Base-by-base conservation (phyloP, 305 asterid species). In the Rubia balearica region DNA sequence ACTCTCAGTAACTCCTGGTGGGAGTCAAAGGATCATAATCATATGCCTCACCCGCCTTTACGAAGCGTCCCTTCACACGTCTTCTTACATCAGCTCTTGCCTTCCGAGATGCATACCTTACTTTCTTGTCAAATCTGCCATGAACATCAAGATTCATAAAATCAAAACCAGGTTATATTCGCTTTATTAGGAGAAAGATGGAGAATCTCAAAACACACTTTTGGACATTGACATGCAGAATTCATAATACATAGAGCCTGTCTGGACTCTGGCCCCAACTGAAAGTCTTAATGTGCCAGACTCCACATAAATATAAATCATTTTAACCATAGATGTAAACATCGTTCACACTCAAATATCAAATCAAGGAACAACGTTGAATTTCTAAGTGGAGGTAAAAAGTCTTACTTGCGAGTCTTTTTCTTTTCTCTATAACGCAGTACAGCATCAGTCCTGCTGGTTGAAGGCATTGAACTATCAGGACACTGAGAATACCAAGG, bases 11-110 rank as follows among this genome's bases (percentile, higher is more conserved):
- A 85, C 98, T 90, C 79, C 84, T 82, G 73, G 88, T 85, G 72
- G 77, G 84, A 77, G 81, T 83, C 82, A 86, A 53, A 14, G 97
- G 96, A 70, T 93, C 98, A 55, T 90, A 88, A 74, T 93, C 98
- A 73, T 86, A 90, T 68, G 87, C 85, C 66, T 93, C 96, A n/a
- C 98, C 98, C n/a, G 89, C 94, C 91, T 93, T 93, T 73, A 93
- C 87, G 74, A 93, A 93, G 19, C 98, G 91, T 46, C 98, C 96
- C 81, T 93, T 93, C 48, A 90, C 98, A 75, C 97, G 97, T 76
- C 75, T 87, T 78, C 98, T 84, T 45, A 86, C 87, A 70, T 93
- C 98, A 71, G 97, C 97, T 82, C 97, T 87, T 63, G 89, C 93
- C 88, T 93, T 93, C 76, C 96, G 97, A 56, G 96, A 90, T 57